phyloP scores from a whole-genome alignment of 2,329 filamentous ascomycete species.

The Aspergillus fructus region DNA sequence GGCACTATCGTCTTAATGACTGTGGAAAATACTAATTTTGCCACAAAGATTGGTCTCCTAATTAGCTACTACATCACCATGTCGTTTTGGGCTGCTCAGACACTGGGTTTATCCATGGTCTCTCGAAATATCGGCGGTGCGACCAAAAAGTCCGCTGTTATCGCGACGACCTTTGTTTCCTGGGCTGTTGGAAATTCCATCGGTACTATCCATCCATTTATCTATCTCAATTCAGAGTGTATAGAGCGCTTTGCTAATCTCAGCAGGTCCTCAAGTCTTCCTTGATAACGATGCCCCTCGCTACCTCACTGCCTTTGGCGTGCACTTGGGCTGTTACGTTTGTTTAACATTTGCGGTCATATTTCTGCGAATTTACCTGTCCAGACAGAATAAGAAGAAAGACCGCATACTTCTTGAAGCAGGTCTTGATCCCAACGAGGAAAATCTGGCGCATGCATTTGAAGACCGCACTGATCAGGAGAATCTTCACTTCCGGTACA shows the following conservation, averaged over 20 bases:
- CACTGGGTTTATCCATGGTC: slow-evolving; percentile 65
- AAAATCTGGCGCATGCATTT: slow-evolving; percentile 54
- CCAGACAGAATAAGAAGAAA: slow-evolving; percentile 58
- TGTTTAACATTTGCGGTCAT: slow-evolving; percentile 59
- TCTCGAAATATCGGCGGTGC: slow-evolving; percentile 70
- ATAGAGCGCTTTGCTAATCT: no score
- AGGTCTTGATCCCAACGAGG: slow-evolving; percentile 42
- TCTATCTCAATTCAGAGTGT: no score
- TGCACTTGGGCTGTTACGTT: slow-evolving; percentile 68
- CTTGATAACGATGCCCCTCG: slow-evolving; percentile 59
- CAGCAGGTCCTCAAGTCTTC: slow-evolving; percentile 58
- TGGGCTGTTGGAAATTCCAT: slow-evolving; percentile 70
- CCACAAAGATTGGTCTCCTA: slow-evolving; percentile 65
- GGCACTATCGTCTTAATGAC: slow-evolving; percentile 73
- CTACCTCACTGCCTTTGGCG: slow-evolving; percentile 69
- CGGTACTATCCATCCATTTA: slow-evolving; percentile 31
- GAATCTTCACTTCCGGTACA: slow-evolving; percentile 62
- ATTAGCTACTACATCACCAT: slow-evolving; percentile 75
- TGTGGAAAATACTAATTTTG: slow-evolving; percentile 56
- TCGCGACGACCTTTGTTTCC: slow-evolving; percentile 68
- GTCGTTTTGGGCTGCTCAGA: slow-evolving; percentile 75
- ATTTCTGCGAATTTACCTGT: slow-evolving; percentile 59
- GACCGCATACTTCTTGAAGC: slow-evolving; percentile 48
- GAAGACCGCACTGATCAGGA: slow-evolving; percentile 64
- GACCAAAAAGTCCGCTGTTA: slow-evolving; percentile 69